Evolutionary conservation across 1,284 basidiomycete genomes (phyloP).

Genomic region (Ceratobasidium papillatum): DNA sequence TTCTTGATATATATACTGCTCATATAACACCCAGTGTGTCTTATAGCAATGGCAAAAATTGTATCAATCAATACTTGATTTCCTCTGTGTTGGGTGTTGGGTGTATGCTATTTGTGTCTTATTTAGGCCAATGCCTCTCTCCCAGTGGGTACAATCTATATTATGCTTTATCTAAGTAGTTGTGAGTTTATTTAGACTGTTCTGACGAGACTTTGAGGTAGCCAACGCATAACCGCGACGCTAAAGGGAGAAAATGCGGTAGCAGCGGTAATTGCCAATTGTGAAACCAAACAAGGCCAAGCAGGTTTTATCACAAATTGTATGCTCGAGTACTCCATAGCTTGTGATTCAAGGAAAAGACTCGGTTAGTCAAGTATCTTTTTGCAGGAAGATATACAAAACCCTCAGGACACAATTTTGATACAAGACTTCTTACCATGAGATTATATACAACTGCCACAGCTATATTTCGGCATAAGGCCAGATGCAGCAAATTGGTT

Average conservation of each 20-base stretch:
- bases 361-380: neutral
- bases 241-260: neutral
- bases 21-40: too few species aligned
- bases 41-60: too few species aligned
- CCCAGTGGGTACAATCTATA: too few species aligned
- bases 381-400: neutral
- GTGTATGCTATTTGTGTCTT: too few species aligned
- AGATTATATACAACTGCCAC: neutral
- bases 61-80: too few species aligned
- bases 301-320: neutral
- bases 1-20: too few species aligned
- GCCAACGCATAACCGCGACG: neutral
- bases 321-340: neutral
- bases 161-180: too few species aligned
- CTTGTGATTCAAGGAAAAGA: neutral
- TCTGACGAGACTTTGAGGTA: neutral
- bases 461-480: neutral
- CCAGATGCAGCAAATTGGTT: neutral
- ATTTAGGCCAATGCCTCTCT: too few species aligned
- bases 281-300: neutral
- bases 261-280: neutral
- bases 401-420: neutral
- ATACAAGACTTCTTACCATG: neutral
- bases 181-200: too few species aligned
- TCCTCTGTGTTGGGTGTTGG: too few species aligned